Base-by-base conservation (phyloP, 2,329 filamentous ascomycete genomes). In the Phaeoacremonium minimum region DNA sequence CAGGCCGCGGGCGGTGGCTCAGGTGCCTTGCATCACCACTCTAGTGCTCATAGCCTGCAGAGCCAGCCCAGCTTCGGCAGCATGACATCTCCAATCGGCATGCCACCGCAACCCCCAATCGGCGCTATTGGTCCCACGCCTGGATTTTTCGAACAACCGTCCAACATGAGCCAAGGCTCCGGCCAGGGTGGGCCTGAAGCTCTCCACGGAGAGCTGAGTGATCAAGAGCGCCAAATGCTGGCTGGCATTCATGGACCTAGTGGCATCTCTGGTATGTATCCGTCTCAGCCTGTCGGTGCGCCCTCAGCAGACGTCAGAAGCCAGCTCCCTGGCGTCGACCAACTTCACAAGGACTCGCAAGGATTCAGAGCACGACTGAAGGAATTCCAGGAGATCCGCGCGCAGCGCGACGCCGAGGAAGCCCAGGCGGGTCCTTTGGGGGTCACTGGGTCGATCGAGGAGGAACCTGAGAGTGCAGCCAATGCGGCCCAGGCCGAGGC, bases 31-130 rank as follows among this genome's bases (percentile, higher is more conserved):
- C 89, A 97, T 51, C 93, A 97, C 55, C 90, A 97, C 55, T 90
- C 88, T 1, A 97, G 91, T 55, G 87, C 88, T 7, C 91, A 97
- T 49, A 97, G 91, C 55, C 74, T 98, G 41, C 93, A 98, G 55
- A 96, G 89, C 56, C 93, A 98, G 61, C 91, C 91, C 15, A 97
- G 91, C 63, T 96, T 93, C 56, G 88, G 91, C 14, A 96, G 86
- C 62, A 94, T 98, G 47, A 82, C 87, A 4, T 94, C 89, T n/a
- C 89, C 90, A 3, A 78, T 84, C 40, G 80, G 79, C 9, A 80
- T 70, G 50, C 63, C 56, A 13, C 60, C 65, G 28, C 70, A 58
- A 70, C 53, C 77, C 55, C 62, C 71, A 5, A 66, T 76, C 8
- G 76, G 73, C 3, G 71, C 75, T 12, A 71, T 81, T 33, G 75